phyloP scores from a whole-genome alignment of 208 protist genomes.

The Trichomonas vaginalis region DNA sequence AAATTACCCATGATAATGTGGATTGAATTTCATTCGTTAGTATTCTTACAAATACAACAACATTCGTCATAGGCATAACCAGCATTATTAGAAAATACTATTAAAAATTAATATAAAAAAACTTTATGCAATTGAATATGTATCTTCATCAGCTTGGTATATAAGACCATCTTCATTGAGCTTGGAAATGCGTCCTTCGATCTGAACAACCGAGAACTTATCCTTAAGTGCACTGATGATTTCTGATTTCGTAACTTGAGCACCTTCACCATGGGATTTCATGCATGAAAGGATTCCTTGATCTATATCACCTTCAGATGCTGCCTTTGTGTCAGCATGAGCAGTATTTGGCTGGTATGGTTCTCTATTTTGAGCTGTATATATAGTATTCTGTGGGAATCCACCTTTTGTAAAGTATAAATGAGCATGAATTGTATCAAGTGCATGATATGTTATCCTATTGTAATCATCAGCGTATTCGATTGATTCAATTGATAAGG shows the following conservation, averaged over 20 bases:
- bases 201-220: not conserved
- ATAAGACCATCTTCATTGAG: not conserved
- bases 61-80: no score
- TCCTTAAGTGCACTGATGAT: not conserved
- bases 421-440: not conserved
- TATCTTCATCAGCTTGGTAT: not conserved
- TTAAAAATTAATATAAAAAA: no score
- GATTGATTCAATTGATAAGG: not conserved
- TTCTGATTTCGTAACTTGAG: not conserved
- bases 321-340: not conserved
- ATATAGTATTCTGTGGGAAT: not conserved
- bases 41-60: no score
- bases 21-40: no score
- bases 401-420: not conserved
- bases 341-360: not conserved
- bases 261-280: not conserved
- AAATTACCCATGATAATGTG: no score
- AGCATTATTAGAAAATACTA: no score
- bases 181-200: not conserved
- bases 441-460: not conserved
- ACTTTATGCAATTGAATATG: not conserved
- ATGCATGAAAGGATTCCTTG: not conserved
- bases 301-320: not conserved
- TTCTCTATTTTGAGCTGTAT: not conserved
- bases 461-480: not conserved